These are phyloP conservation scores for Sugiyamaella sp. DNA, from an alignment of 1,139 yeast species.

Conservation along the genomic window DNA sequence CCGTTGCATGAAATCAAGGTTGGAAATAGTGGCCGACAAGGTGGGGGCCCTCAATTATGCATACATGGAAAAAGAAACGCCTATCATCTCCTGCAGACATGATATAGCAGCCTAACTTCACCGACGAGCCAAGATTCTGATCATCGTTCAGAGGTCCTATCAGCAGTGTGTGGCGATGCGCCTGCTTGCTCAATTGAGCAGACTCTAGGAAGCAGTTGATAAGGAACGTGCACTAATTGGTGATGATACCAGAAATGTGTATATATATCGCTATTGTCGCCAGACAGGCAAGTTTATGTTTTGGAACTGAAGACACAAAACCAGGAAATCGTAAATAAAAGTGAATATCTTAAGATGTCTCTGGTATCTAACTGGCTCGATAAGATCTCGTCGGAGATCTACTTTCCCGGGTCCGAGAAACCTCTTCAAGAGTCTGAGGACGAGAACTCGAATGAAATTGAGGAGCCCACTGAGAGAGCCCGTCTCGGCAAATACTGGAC, in stretches of 20 bases:
- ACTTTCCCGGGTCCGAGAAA: slow-evolving; percentile 18
- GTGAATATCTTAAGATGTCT: slow-evolving; percentile 3
- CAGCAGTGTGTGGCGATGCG: background rate
- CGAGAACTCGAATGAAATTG: slow-evolving; percentile 9
- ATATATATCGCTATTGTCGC: slow-evolving; percentile 9
- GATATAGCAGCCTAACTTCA: background rate
- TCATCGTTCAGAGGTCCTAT: slow-evolving; percentile 2
- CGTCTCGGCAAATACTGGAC: slow-evolving; percentile 56
- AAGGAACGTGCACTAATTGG: background rate
- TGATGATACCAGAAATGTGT: background rate
- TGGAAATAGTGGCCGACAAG: no score
- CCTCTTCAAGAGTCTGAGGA: slow-evolving; percentile 9
- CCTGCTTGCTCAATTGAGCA: background rate
- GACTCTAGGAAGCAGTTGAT: background rate
- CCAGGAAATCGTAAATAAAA: no score
- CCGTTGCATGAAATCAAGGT: slow-evolving; percentile 4
- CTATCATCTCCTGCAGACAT: background rate
- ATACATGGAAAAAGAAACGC: background rate
- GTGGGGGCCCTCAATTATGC: no score
- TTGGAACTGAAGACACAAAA: background rate
- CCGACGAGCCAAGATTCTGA: background rate
- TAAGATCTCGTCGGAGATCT: slow-evolving; percentile 20
- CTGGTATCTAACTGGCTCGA: slow-evolving; percentile 21
- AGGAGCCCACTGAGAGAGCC: slow-evolving; percentile 10
- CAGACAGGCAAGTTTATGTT: background rate